phyloP scores from a whole-genome alignment of 2,329 filamentous ascomycete species.

The Zelopaecilomyces penicillatus region DNA sequence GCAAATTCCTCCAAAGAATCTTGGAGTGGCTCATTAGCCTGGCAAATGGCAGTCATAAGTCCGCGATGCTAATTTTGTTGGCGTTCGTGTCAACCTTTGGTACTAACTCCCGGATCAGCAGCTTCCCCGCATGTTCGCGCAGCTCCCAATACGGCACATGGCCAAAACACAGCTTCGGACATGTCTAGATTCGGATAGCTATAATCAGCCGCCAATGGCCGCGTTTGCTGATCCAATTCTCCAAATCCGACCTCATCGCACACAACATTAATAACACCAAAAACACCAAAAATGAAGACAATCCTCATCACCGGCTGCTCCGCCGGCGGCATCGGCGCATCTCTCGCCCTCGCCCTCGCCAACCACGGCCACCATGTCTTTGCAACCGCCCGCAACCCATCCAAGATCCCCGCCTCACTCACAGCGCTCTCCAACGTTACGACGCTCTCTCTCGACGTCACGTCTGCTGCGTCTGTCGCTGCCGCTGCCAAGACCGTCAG shows the following conservation, averaged over 20 bases:
- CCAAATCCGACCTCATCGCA: not conserved
- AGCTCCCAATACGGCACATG: no score
- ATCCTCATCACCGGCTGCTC: constrained; percentile 20
- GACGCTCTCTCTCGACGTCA: constrained; percentile 23
- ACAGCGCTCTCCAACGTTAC: constrained; percentile 14
- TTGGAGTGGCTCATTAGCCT: no score
- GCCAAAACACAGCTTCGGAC: no score
- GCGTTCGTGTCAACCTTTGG: no score
- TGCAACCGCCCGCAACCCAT: constrained; percentile 20
- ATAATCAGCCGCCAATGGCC: no score
- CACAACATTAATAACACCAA: not conserved
- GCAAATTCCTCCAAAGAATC: no score
- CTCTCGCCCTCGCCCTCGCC: constrained; percentile 13
- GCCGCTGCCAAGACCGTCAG: constrained; percentile 10
- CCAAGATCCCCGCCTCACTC: constrained; percentile 18
- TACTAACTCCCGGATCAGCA: no score
- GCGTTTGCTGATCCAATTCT: no score
- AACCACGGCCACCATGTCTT: constrained; percentile 19
- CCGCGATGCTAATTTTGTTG: no score
- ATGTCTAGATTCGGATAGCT: no score
- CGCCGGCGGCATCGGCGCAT: constrained; percentile 15
- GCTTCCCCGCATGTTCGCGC: no score
- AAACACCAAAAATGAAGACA: constrained; percentile 2
- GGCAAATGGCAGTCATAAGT: no score
- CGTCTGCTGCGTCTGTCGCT: constrained; percentile 15